Percentiles rank a stretch among this genome's conserved stretches.
Evolutionary conservation across 805 yeast genomes (phyloP).

Genomic region (Candida cerambycidarum): DNA sequence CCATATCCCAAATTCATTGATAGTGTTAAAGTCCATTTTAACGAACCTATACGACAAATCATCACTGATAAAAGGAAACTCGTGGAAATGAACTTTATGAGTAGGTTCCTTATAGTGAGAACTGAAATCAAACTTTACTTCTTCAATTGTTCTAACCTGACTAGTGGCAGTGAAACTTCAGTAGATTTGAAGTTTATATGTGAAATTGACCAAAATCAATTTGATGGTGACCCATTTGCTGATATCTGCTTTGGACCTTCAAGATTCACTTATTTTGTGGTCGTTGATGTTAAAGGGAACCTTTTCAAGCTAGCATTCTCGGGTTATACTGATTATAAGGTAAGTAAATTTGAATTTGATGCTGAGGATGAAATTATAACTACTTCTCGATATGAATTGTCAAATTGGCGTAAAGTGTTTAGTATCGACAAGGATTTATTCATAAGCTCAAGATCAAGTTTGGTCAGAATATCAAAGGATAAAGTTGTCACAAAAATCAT

Average conservation of each 20-base stretch:
- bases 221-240: slow-evolving; percentile 31
- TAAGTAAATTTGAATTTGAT: neutral
- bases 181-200: slow-evolving; percentile 11
- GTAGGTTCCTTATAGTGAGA: slow-evolving; percentile 31
- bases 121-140: slow-evolving; percentile 35
- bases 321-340: neutral
- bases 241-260: slow-evolving; percentile 48
- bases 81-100: slow-evolving; percentile 21
- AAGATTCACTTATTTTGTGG: slow-evolving; percentile 36
- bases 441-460: slow-evolving; percentile 44
- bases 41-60: slow-evolving; percentile 43
- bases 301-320: slow-evolving; percentile 42
- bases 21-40: slow-evolving; percentile 21
- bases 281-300: slow-evolving; percentile 54
- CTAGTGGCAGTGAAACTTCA: slow-evolving; percentile 9
- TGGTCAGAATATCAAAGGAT: slow-evolving; percentile 25
- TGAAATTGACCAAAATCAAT: slow-evolving; percentile 3
- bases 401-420: slow-evolving; percentile 51
- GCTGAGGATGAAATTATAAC: slow-evolving; percentile 35
- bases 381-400: slow-evolving; percentile 42
- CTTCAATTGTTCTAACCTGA: slow-evolving; percentile 23
- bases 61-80: slow-evolving; percentile 26
- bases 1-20: slow-evolving; percentile 4
- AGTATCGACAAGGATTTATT: slow-evolving; percentile 43
- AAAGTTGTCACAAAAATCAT: slow-evolving; percentile 29